Evolutionary conservation across 1,139 yeast genomes (phyloP), one percentile per base, ranked within the genome.

Genomic region (Kurtzmaniella quercitrusa): DNA sequence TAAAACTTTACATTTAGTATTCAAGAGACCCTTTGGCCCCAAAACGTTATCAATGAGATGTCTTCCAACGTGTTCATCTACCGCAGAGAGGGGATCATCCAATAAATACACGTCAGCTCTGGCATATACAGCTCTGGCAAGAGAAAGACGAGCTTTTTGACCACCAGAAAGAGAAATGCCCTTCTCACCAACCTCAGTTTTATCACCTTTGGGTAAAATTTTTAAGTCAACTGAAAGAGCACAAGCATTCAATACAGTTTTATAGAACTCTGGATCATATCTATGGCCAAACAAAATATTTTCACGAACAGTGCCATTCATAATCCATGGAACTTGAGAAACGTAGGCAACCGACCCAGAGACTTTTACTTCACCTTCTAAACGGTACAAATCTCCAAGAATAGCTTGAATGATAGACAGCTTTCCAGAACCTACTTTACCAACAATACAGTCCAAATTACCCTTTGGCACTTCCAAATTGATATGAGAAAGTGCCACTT

Each of bases 121-220:
- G 2, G 97, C 83, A 62, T 93, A 93, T 11, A 93, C 97, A 21
- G 98, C 96, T 63, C 98, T 79, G 2, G 98, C 98, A 49, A 93
- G 75, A 2, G 95, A 82, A 43, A 93, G 70, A 64, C 98, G 81
- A 1, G 98, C 98, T 70, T 91, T 93, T 65, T 93, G 98, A 40
- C 98, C 98, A 48, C 98, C 98, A 41, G 96, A 88, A 46, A 93
- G 73, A n/a, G 97, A 89, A 46, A 93, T 89, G 56, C 98, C 98
- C 68, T 91, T 93, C 66, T 93, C 98, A 51, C 98, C 98, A 42
- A 93, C 98, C 56, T 86, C 79, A 2, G 98, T 91, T 45, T 73
- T 71, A 60, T 93, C 98, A 42, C 98, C 97, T 58, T 87, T 86
- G 2, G 95, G 87, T 44, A 93, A 72, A 34, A 85, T 80, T 25